Evolutionary conservation across 2,329 filamentous ascomycete genomes (phyloP), one percentile per base, ranked within the genome.

Genomic region (Diaporthe ampelina): DNA sequence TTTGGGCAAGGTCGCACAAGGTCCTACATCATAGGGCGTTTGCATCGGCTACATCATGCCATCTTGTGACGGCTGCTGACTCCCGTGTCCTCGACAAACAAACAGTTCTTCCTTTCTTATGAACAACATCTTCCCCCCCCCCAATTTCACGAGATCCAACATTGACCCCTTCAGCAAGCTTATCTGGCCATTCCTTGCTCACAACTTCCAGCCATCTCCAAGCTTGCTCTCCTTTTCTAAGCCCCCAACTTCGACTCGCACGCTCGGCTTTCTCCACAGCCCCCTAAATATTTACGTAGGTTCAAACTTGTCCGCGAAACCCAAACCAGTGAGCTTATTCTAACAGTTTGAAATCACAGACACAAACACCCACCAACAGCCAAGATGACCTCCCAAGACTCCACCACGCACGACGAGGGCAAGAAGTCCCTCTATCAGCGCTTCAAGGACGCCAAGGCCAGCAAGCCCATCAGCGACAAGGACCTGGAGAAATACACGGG

Each of bases 361-460:
- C 19, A 19, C 29, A 6, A 11, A 13, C 5, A 37, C 10, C 19
- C 21, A 9, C 11, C 4, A 24, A 4, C 6, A 67, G 45, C 29
- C 63, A 52, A 40, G 3, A 67, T 67, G 63, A 21, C 45, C 29
- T 24, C 63, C 10, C 63, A 26, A 52, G 45, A 52, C 63, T 13
- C 63, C 8, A 15, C 21, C 29, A 21, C 24, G 19, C 24, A 48
- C 11, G 61, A 52, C 26, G 43, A 67, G 21, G 13, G 29, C 37
- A 73, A 75, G 48, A 75, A 73, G 17, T 79, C 78, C 7, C 76
- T 78, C 61, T 80, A 80, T 58, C 74, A 72, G 24, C 78, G 78
- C 24, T 79, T 75, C 58, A n/a, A 74, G 24, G 77, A 79, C 54
- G 76, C 76, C 69, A 77, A 77, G 24, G 74, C 37, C n/a, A 74